Conservation (phyloP, 441 rosid species). For the Gossypium laxum region DNA sequence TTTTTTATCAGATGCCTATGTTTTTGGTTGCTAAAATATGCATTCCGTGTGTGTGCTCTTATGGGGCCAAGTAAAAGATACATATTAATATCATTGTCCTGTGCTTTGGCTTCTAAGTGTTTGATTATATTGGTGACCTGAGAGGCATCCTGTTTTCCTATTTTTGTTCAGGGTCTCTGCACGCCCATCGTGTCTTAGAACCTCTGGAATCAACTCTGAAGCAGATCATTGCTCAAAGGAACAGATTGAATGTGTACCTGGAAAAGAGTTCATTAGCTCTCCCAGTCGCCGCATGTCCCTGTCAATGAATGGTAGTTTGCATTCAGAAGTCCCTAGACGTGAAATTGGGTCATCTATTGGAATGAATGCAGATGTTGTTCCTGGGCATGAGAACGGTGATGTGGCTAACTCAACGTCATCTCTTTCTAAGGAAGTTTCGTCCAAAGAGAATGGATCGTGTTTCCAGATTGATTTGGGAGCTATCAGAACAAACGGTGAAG, state of each 20-base stretch:
- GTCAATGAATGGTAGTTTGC: slow-evolving; percentile 18
- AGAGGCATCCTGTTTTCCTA: slow-evolving; percentile 6
- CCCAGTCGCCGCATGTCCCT: slow-evolving; percentile 15
- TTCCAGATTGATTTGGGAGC: slow-evolving; percentile 14
- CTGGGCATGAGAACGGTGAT: slow-evolving; percentile 3
- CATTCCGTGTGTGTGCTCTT: not conserved
- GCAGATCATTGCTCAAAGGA: slow-evolving; percentile 23
- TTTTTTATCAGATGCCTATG: not conserved
- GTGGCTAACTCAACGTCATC: slow-evolving; percentile 21
- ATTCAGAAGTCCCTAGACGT: slow-evolving; percentile 18
- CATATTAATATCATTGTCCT: not conserved
- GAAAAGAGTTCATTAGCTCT: slow-evolving; percentile 15
- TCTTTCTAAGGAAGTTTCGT: slow-evolving; percentile 15
- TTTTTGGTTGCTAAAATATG: not conserved
- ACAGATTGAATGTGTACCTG: slow-evolving; percentile 22
- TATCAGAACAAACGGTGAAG: not conserved
- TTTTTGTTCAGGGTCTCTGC: slow-evolving; percentile 47
- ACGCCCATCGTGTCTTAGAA: slow-evolving; percentile 42
- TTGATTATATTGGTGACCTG: not conserved
- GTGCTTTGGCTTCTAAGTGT: not conserved
- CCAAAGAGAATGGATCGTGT: slow-evolving; percentile 7
- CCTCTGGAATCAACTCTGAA: slow-evolving; percentile 24
- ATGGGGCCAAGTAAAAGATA: not conserved
- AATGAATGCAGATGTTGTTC: slow-evolving; percentile 1
- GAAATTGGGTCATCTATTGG: slow-evolving; percentile 15